A percentile compares a stretch with the other conserved stretches of the same genome.
phyloP scores from a whole-genome alignment of 176 grass and related monocot genomes.

The Poa annua region DNA sequence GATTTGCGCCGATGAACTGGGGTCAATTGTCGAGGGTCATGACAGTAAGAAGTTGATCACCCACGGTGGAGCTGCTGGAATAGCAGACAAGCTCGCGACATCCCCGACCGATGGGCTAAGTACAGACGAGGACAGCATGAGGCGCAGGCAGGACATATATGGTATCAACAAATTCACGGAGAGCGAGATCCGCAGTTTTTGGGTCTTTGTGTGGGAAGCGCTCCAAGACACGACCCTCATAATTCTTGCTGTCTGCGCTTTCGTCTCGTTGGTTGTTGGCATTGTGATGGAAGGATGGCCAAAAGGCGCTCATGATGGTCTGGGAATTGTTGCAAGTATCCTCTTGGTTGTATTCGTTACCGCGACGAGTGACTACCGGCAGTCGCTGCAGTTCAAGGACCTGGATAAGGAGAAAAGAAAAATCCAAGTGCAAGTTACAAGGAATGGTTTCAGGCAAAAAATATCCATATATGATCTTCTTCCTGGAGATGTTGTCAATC shows the following conservation, averaged over 20 bases:
- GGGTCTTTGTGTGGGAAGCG: constrained; percentile 96
- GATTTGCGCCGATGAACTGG: constrained; percentile 80
- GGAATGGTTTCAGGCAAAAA: constrained; percentile 80
- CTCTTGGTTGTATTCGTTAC: constrained; percentile 94
- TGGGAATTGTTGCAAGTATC: constrained; percentile 97
- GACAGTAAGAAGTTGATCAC: constrained; percentile 76
- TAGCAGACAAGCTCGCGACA: constrained; percentile 70
- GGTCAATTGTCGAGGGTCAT: constrained; percentile 86
- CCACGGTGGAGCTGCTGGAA: constrained; percentile 65
- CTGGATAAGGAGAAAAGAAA: constrained; percentile 99
- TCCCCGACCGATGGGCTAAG: constrained; percentile 57
- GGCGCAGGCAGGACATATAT: constrained; percentile 72
- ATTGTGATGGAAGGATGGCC: constrained; percentile 92
- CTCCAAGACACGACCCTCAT: constrained; percentile 89
- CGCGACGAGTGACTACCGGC: constrained; percentile 88
- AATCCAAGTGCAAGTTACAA: constrained; percentile 82
- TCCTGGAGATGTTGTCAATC: constrained; percentile 92
- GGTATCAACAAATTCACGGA: constrained; percentile 95
- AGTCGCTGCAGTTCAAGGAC: constrained; percentile 97
- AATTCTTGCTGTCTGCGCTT: constrained; percentile 81
- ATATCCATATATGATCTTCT: constrained; percentile 93
- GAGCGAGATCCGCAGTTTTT: constrained; percentile 75
- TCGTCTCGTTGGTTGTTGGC: constrained; percentile 87
- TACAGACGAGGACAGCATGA: constrained; percentile 57
- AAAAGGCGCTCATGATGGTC: constrained; percentile 90